Evolutionary conservation across 2,329 filamentous ascomycete genomes (phyloP).

Genomic region (Pseudogymnoascus destructans): DNA sequence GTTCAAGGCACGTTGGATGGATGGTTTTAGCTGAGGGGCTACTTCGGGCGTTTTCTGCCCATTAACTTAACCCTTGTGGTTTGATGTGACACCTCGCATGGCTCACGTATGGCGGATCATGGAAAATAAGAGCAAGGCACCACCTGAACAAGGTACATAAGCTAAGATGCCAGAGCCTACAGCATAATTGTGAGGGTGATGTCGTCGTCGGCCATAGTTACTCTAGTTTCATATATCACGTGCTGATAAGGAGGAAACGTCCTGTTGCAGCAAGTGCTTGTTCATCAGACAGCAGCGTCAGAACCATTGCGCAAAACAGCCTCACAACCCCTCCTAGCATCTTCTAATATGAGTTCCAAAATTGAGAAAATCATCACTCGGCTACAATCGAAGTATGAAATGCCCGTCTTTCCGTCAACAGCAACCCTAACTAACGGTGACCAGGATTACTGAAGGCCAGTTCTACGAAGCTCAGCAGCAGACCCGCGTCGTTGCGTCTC

Average conservation of each 20-base stretch:
- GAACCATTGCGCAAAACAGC: neutral
- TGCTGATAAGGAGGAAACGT: neutral
- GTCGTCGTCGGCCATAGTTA: too few species aligned
- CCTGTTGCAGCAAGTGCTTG: neutral
- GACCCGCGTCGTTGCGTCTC: slow-evolving; percentile 84
- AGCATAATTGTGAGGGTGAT: too few species aligned
- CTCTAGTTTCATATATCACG: neutral
- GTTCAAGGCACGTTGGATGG: too few species aligned
- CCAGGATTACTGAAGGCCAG: slow-evolving; percentile 74
- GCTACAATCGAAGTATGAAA: slow-evolving; percentile 59
- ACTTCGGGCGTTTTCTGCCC: too few species aligned
- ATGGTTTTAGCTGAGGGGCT: too few species aligned
- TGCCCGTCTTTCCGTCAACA: neutral
- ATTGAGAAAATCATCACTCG: slow-evolving; percentile 61
- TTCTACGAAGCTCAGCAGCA: slow-evolving; percentile 99
- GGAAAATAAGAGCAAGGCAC: too few species aligned
- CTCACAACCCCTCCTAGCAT: neutral
- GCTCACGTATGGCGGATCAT: too few species aligned
- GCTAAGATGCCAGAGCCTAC: too few species aligned
- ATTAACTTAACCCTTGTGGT: too few species aligned
- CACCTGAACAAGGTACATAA: too few species aligned
- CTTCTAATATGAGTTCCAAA: slow-evolving; percentile 33
- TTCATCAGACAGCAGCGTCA: neutral
- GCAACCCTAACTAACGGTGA: slow-evolving; percentile 12
- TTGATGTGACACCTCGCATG: too few species aligned